These are phyloP conservation scores for Bretschneidera sinensis DNA, from an alignment of 345 rosid genomes.

Conservation along the genomic window DNA sequence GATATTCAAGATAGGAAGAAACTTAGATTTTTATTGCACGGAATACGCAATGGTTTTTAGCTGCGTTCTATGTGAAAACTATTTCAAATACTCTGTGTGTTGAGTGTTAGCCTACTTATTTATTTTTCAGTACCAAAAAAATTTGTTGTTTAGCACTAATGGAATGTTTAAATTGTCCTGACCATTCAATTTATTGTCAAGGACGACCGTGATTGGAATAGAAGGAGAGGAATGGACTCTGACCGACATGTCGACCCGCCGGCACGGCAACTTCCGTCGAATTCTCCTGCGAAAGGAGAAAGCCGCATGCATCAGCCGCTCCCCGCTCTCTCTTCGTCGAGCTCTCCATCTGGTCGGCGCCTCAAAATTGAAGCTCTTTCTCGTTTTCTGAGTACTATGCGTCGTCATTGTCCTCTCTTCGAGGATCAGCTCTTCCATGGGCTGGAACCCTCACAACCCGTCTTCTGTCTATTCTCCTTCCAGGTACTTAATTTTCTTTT, in stretches of 20 bases:
- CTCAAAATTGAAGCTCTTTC: constrained; percentile 15
- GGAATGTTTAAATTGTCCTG: too few relatives aligned
- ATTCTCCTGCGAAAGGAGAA: not conserved
- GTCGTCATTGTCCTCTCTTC: constrained; percentile 13
- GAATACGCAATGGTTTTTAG: too few relatives aligned
- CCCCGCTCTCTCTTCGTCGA: constrained; percentile 6
- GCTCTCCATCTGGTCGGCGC: constrained; percentile 13
- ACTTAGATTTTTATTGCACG: too few relatives aligned
- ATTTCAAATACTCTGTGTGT: too few relatives aligned
- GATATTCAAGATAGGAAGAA: too few relatives aligned
- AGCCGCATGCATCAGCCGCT: constrained; percentile 5
- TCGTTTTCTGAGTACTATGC: constrained; percentile 15
- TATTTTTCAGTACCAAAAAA: too few relatives aligned
- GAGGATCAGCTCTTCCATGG: constrained; percentile 16
- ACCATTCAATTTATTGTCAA: too few relatives aligned
- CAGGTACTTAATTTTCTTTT: not conserved
- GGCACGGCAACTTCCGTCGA: not conserved
- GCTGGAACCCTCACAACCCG: constrained; percentile 22
- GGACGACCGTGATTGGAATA: too few relatives aligned
- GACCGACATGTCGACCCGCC: not conserved
- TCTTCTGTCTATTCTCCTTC: constrained; percentile 7
- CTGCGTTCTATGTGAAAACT: too few relatives aligned
- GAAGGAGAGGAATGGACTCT: not conserved
- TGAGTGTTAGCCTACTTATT: too few relatives aligned
- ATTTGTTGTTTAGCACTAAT: too few relatives aligned